Conservation (phyloP, 305 asterid species). For the Rubia peregrina region DNA sequence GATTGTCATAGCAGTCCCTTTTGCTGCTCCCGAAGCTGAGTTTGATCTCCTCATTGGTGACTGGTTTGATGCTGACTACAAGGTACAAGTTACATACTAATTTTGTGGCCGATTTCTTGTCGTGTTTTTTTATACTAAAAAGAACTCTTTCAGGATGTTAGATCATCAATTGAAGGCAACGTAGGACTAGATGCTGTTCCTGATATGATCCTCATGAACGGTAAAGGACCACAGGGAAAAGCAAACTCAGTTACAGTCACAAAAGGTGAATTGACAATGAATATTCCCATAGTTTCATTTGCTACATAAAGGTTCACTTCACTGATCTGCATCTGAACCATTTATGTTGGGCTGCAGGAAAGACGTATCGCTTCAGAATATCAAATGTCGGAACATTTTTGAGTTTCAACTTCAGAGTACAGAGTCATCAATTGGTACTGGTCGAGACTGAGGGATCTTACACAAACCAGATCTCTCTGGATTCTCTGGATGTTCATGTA, state of each 20-base stretch:
- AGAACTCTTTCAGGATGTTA: conserved; percentile 14
- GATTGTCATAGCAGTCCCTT: conserved; percentile 39
- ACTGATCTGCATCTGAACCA: background rate
- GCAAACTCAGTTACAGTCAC: conserved; percentile 39
- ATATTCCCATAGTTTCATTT: too few species aligned
- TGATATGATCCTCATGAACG: conserved; percentile 51
- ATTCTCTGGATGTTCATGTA: conserved; percentile 63
- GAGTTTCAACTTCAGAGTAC: conserved; percentile 60
- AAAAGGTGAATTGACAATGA: conserved; percentile 29
- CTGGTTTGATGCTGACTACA: conserved; percentile 24
- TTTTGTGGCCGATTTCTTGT: background rate
- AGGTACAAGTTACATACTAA: conserved; percentile 26
- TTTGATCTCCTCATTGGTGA: conserved; percentile 55
- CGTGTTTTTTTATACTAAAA: background rate
- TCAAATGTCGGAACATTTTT: conserved; percentile 53
- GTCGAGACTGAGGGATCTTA: conserved; percentile 79
- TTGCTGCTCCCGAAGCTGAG: conserved; percentile 55
- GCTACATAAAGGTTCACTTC: background rate
- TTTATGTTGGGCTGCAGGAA: conserved; percentile 28
- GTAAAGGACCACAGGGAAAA: conserved; percentile 10
- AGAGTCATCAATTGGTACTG: conserved; percentile 53
- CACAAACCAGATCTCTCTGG: conserved; percentile 42
- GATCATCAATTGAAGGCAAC: background rate
- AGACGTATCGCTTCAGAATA: conserved; percentile 57
- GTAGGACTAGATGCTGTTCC: conserved; percentile 12